Evolutionary conservation across 306 rosid genomes (phyloP).

Genomic region (Notholithocarpus densiflorus): DNA sequence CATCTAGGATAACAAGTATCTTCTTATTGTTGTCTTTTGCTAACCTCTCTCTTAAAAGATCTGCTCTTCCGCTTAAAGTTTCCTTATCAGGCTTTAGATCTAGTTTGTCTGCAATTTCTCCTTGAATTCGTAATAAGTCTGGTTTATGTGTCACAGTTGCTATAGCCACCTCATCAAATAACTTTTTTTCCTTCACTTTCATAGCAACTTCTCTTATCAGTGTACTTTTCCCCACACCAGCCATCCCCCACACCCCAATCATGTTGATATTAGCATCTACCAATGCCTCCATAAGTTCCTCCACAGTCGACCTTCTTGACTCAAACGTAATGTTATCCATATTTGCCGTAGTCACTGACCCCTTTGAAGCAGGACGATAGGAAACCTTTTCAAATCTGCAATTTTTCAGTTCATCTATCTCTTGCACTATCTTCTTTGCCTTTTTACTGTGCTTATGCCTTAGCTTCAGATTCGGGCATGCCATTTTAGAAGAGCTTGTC

Average conservation of each 20-base stretch:
- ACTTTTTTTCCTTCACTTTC: not conserved
- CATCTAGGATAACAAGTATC: not conserved
- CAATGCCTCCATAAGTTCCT: not conserved
- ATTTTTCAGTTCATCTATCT: not conserved
- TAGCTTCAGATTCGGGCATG: not conserved
- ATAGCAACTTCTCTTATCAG: not conserved
- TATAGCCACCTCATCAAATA: not conserved
- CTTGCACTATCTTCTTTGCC: not conserved
- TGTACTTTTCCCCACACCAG: not conserved
- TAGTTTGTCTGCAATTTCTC: not conserved
- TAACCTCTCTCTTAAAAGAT: not conserved
- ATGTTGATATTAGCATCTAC: not conserved
- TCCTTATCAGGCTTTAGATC: not conserved
- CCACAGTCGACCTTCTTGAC: not conserved
- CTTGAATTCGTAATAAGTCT: not conserved
- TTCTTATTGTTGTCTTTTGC: not conserved
- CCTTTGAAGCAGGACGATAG: not conserved
- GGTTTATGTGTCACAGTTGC: not conserved
- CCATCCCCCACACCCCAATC: not conserved
- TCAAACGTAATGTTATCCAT: not conserved
- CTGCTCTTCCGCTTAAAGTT: not conserved
- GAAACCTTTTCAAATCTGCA: not conserved
- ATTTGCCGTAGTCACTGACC: fast-evolving
- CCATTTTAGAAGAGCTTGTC: not conserved
- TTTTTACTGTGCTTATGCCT: slow-evolving; percentile 9